phyloP scores from a whole-genome alignment of 495 filamentous ascomycete genomes.

The Cetradonia linearis region DNA sequence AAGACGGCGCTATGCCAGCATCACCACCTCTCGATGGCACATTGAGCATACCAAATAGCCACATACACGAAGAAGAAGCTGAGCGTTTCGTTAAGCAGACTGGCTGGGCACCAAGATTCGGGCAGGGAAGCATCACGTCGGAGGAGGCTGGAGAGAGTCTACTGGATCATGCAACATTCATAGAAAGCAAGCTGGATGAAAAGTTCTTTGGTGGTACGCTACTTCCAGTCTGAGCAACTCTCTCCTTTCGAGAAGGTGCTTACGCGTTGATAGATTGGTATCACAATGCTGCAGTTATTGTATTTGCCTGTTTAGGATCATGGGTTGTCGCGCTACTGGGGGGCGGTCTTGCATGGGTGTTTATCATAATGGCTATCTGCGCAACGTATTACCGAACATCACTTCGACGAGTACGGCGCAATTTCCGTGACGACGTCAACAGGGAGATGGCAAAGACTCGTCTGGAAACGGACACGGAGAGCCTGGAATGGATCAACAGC shows the following conservation, averaged over 20 bases:
- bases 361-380: constrained; percentile 83
- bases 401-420: constrained; percentile 81
- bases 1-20: constrained; percentile 49
- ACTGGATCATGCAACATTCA: constrained; percentile 74
- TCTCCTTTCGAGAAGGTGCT: not conserved
- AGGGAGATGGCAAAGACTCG: constrained; percentile 86
- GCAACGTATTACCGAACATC: constrained; percentile 96
- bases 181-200: constrained; percentile 80
- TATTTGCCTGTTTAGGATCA: constrained; percentile 82
- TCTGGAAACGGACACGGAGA: constrained; percentile 87
- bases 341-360: constrained; percentile 85
- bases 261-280: constrained; percentile 63
- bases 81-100: constrained; percentile 54
- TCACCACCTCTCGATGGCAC: constrained; percentile 36
- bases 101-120: constrained; percentile 85
- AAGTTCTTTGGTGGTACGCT: constrained; percentile 78
- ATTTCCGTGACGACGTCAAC: constrained; percentile 88
- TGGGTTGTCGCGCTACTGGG: constrained; percentile 85
- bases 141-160: constrained; percentile 52
- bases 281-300: constrained; percentile 84
- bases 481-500: constrained; percentile 97
- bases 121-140: constrained; percentile 41
- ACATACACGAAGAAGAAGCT: constrained; percentile 47
- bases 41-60: constrained; percentile 38
- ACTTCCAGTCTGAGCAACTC: not conserved